A percentile compares a stretch with the other conserved stretches of the same genome.
phyloP scores from a whole-genome alignment of 2,329 filamentous ascomycete genomes.

The Phyllosticta capitalensis region DNA sequence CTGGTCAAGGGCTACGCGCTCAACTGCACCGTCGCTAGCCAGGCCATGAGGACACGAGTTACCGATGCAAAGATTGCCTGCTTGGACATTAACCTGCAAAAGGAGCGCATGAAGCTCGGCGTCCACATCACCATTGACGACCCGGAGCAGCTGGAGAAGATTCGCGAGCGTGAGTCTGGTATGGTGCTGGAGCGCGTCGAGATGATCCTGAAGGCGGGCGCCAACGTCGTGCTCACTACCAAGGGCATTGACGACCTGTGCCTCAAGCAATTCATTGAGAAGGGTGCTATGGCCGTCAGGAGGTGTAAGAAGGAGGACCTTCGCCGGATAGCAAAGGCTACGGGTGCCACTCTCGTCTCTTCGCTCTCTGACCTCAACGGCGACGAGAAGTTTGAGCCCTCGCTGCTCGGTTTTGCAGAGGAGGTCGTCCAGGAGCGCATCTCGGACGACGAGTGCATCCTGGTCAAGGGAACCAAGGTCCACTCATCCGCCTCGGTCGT shows the following conservation, averaged over 20 bases:
- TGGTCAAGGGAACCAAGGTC: conserved; percentile 90
- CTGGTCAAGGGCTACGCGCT: conserved; percentile 93
- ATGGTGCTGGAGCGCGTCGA: conserved; percentile 92
- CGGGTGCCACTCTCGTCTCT: conserved; percentile 85
- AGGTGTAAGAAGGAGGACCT: conserved; percentile 98
- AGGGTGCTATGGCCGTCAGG: conserved; percentile 88
- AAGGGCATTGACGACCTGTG: conserved; percentile 98
- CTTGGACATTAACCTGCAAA: conserved; percentile 96
- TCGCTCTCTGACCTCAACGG: conserved; percentile 94
- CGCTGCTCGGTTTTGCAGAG: conserved; percentile 81
- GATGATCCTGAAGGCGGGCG: conserved; percentile 94
- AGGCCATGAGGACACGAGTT: conserved; percentile 92
- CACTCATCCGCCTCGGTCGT: conserved; percentile 94
- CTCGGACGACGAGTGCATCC: conserved; percentile 95
- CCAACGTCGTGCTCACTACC: conserved; percentile 91
- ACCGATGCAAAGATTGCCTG: conserved; percentile 93
- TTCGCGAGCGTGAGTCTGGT: conserved; percentile 81
- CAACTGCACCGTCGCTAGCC: conserved; percentile 97
- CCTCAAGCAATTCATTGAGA: conserved; percentile 89
- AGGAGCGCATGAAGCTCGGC: conserved; percentile 98
- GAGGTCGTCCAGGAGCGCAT: conserved; percentile 98
- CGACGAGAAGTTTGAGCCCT: conserved; percentile 90
- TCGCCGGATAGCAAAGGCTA: conserved; percentile 88
- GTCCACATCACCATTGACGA: conserved; percentile 98
- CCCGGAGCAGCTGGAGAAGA: conserved; percentile 94